Evolutionary conservation across 768 basidiomycete species (phyloP).

Genomic region (Suillus subalutaceus): DNA sequence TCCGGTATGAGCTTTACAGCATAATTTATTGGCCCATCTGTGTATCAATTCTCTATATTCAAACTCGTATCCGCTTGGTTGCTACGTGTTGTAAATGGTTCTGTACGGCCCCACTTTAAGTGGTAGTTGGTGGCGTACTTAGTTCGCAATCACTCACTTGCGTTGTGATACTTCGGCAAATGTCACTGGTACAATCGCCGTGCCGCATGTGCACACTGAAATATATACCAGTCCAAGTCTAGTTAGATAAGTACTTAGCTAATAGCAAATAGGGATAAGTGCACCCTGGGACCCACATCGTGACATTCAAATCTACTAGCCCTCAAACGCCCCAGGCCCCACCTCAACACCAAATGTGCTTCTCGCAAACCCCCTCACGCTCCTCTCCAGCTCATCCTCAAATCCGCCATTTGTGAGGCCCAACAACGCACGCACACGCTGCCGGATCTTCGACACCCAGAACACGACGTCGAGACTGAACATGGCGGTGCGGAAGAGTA

Average conservation of each 20-base stretch:
- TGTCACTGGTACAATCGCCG: not conserved
- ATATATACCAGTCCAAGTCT: not conserved
- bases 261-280: not conserved
- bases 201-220: not conserved
- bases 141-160: too few relatives aligned
- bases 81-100: too few relatives aligned
- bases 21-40: too few relatives aligned
- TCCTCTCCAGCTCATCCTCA: constrained; percentile 81
- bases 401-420: constrained; percentile 54
- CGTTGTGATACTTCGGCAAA: not conserved
- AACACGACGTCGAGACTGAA: constrained; percentile 74
- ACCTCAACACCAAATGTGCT: constrained; percentile 81
- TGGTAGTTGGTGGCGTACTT: too few relatives aligned
- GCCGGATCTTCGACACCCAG: constrained; percentile 57
- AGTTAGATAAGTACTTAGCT: not conserved
- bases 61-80: too few relatives aligned
- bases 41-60: too few relatives aligned
- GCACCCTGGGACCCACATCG: not conserved
- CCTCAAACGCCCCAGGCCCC: constrained; percentile 55
- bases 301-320: constrained; percentile 27
- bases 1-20: too few relatives aligned
- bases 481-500: constrained; percentile 67
- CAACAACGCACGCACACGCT: constrained; percentile 47
- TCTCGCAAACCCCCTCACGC: constrained; percentile 76
- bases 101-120: too few relatives aligned